Conservation (phyloP, 2,329 filamentous ascomycete species). For the Talaromyces sp. region DNA sequence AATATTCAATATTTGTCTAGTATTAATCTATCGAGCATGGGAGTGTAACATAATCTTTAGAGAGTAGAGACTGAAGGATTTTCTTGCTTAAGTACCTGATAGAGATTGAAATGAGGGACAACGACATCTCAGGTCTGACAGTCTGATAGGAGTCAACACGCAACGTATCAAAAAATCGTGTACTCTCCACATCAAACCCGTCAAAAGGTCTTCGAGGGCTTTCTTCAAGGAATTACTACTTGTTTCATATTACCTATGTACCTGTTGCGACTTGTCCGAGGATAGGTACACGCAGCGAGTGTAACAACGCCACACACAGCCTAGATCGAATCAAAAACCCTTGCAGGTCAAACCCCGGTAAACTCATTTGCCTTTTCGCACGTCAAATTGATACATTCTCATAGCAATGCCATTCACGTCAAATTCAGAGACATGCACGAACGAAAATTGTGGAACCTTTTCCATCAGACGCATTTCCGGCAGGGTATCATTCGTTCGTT, state of each 20-base stretch:
- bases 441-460: neutral
- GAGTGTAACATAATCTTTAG: neutral
- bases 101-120: no score
- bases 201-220: neutral
- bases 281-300: neutral
- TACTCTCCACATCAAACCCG: neutral
- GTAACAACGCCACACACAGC: neutral
- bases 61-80: neutral
- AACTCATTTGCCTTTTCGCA: neutral
- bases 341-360: neutral
- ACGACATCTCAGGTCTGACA: no score
- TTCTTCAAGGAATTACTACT: neutral
- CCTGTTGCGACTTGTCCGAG: neutral
- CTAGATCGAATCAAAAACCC: neutral
- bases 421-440: neutral
- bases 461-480: neutral
- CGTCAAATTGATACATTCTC: neutral
- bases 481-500: neutral
- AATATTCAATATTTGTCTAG: neutral
- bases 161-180: no score
- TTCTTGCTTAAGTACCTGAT: no score
- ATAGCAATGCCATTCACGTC: neutral
- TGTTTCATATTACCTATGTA: neutral
- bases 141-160: no score
- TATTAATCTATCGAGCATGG: no score